phyloP scores from a whole-genome alignment of 2,329 filamentous ascomycete species.

The Sclerotinia borealis region DNA sequence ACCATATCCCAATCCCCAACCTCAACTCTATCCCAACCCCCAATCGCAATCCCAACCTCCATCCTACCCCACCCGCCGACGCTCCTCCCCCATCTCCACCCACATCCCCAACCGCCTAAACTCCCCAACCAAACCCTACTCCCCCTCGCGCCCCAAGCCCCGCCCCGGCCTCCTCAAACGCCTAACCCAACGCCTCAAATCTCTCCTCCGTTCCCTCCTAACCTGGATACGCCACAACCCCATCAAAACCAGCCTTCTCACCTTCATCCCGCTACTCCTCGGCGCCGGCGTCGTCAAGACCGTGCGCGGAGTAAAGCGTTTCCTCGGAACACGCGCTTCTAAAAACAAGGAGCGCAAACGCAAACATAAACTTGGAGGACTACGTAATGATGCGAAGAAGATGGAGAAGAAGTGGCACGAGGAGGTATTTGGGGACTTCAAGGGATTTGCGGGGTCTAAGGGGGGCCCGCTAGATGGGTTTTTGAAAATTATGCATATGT shows the following conservation, averaged over 20 bases:
- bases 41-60: background rate
- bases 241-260: constrained; percentile 22
- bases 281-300: constrained; percentile 17
- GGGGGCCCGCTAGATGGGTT: constrained; percentile 26
- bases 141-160: constrained; percentile 22
- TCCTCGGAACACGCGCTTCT: background rate
- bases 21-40: constrained; percentile 13
- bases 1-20: background rate
- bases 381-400: constrained; percentile 6
- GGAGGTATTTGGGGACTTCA: constrained; percentile 25
- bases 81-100: constrained; percentile 8
- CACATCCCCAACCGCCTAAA: constrained; percentile 23
- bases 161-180: constrained; percentile 24
- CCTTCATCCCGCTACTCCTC: constrained; percentile 23
- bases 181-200: constrained; percentile 19
- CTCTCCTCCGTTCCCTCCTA: constrained; percentile 16
- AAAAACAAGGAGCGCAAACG: background rate
- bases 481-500: constrained; percentile 30
- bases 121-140: constrained; percentile 27
- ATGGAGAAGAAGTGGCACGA: constrained; percentile 18
- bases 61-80: background rate
- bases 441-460: constrained; percentile 25
- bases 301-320: constrained; percentile 3
- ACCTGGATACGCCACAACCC: constrained; percentile 24
- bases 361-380: background rate